A percentile compares a stretch with the other conserved stretches of the same genome.
Evolutionary conservation across 192 early-diverging fungal genomes (phyloP).

Genomic region (Linnemannia hyalina): DNA sequence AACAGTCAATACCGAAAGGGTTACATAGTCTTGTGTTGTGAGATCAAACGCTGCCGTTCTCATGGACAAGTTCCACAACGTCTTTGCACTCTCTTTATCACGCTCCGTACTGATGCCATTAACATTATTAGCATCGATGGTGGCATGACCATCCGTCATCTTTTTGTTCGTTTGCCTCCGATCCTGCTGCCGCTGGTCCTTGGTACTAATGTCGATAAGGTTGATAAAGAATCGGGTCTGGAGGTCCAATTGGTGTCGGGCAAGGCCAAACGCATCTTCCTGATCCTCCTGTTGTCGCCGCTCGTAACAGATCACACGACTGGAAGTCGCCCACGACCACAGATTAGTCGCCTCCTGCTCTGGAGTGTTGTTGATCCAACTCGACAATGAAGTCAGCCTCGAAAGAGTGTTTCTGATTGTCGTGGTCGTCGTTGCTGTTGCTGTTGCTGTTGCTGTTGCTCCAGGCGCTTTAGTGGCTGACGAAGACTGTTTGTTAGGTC

Average conservation of each 20-base stretch:
- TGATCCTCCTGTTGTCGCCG: background rate
- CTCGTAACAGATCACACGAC: background rate
- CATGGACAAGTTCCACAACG: background rate
- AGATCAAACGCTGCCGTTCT: background rate
- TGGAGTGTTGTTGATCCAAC: background rate
- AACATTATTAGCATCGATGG: background rate
- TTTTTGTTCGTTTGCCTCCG: background rate
- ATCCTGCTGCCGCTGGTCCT: background rate
- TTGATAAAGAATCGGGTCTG: background rate
- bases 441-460: background rate
- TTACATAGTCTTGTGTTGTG: constrained; percentile 1
- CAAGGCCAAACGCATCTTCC: background rate
- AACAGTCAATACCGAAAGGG: constrained; percentile 24
- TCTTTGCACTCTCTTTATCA: background rate
- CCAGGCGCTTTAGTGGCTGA: background rate
- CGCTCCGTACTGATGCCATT: background rate
- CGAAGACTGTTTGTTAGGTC: background rate
- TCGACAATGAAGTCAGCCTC: background rate
- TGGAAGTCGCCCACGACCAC: constrained; percentile 6
- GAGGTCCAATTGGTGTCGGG: background rate
- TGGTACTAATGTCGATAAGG: background rate
- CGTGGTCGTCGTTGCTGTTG: background rate
- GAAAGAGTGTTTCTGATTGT: background rate
- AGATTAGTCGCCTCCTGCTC: background rate
- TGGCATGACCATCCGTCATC: background rate